Percentiles rank a stretch among this genome's conserved stretches.
Conservation (phyloP, 257 asterid genomes). For the Craterostigma plantagineum region DNA sequence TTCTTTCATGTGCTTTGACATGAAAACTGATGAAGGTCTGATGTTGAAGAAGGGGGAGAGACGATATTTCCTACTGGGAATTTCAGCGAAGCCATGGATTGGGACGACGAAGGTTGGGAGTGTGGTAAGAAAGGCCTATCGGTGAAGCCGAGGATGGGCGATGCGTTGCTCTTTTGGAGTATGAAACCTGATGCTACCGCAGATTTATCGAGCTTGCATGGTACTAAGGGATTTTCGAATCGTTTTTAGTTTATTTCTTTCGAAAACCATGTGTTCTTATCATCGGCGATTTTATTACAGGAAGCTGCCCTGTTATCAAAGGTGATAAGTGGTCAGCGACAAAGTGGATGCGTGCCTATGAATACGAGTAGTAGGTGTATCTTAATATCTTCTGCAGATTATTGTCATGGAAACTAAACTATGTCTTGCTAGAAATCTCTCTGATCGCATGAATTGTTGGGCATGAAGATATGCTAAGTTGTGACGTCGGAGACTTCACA, state of each 20-base stretch:
- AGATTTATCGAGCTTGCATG: conserved; percentile 92
- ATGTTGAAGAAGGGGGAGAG: conserved; percentile 99
- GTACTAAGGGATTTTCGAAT: conserved; percentile 19
- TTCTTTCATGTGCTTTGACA: too few relatives aligned
- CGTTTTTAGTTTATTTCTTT: conserved; percentile 1
- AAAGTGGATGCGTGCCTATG: conserved; percentile 80
- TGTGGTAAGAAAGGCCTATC: conserved; percentile 89
- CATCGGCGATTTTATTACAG: conserved; percentile 35
- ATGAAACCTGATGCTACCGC: conserved; percentile 87
- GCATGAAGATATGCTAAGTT: too few relatives aligned
- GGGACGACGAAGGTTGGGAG: conserved; percentile 89
- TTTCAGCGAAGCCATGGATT: conserved; percentile 40
- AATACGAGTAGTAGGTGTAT: conserved; percentile 48
- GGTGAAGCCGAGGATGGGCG: conserved; percentile 87
- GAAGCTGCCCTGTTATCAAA: conserved; percentile 77
- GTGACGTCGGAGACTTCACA: too few relatives aligned
- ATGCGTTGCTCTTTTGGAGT: conserved; percentile 98
- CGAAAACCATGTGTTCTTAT: too few relatives aligned
- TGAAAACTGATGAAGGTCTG: conserved; percentile 48
- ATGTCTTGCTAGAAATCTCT: too few relatives aligned
- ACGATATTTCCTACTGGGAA: conserved; percentile 88
- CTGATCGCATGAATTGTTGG: too few relatives aligned
- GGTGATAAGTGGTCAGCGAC: conserved; percentile 99
- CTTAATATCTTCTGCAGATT: too few relatives aligned
- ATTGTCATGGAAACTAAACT: too few relatives aligned